Conservation (phyloP, 2,329 filamentous ascomycete genomes). For the Tolypocladium ophioglossoides region DNA sequence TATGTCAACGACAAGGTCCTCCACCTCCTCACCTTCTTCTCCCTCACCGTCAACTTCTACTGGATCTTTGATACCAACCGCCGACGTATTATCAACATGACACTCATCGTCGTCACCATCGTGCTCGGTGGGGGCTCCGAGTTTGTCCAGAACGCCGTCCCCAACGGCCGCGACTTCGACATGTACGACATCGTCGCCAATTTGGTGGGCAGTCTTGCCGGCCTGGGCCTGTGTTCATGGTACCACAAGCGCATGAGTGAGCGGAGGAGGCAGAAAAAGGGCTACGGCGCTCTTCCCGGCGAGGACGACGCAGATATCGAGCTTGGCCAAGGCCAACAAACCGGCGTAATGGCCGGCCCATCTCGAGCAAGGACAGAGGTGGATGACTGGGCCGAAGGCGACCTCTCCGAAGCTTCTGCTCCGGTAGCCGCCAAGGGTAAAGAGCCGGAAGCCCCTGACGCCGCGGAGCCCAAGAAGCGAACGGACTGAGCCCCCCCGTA, state of each 20-base stretch:
- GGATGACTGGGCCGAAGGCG: slow-evolving; percentile 48
- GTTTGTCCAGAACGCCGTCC: slow-evolving; percentile 64
- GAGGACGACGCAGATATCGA: slow-evolving; percentile 61
- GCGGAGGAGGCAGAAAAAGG: slow-evolving; percentile 62
- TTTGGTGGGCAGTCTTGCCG: slow-evolving; percentile 63
- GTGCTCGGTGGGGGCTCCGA: slow-evolving; percentile 63
- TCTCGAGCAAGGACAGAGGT: slow-evolving; percentile 27
- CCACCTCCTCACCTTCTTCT: slow-evolving; percentile 81
- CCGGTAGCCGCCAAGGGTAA: slow-evolving; percentile 7
- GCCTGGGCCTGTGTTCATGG: slow-evolving; percentile 68
- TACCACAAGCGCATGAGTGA: slow-evolving; percentile 97
- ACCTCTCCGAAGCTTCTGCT: slow-evolving; percentile 16
- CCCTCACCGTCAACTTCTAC: slow-evolving; percentile 82
- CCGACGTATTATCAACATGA: slow-evolving; percentile 74
- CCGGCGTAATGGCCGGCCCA: slow-evolving; percentile 41
- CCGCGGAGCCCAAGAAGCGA: slow-evolving; percentile 22
- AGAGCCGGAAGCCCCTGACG: slow-evolving; percentile 13
- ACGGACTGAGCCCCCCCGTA: slow-evolving; percentile 13
- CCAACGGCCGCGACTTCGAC: slow-evolving; percentile 63
- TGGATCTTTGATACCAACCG: slow-evolving; percentile 92
- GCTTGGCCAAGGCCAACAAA: slow-evolving; percentile 62
- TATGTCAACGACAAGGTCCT: slow-evolving; percentile 81
- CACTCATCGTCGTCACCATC: slow-evolving; percentile 68
- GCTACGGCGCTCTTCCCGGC: slow-evolving; percentile 60
- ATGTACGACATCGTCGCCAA: slow-evolving; percentile 83